Percentiles rank a stretch among this genome's conserved stretches.
These are phyloP conservation scores for Camillea tinctor DNA, from an alignment of 2,329 filamentous ascomycete species.

Conservation along the genomic window DNA sequence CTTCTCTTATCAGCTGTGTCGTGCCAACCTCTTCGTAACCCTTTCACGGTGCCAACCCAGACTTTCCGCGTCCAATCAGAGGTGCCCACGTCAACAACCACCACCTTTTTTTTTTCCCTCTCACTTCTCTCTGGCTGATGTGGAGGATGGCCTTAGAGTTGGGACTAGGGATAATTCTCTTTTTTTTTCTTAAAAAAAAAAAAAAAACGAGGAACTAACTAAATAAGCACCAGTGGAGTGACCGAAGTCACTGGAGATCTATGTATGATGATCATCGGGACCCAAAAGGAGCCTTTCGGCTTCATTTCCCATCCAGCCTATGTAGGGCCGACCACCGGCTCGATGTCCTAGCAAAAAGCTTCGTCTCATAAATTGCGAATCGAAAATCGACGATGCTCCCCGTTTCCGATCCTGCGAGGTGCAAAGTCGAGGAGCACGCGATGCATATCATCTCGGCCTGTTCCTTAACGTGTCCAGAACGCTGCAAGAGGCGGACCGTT, in stretches of 20 bases:
- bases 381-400: neutral
- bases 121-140: slow-evolving; percentile 20
- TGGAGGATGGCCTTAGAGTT: slow-evolving; percentile 21
- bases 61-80: slow-evolving; percentile 31
- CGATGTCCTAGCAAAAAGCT: neutral
- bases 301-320: slow-evolving; percentile 6
- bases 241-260: slow-evolving; percentile 16
- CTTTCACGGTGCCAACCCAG: slow-evolving; percentile 24
- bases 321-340: neutral
- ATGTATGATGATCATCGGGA: slow-evolving; percentile 15
- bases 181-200: too few species aligned
- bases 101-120: slow-evolving; percentile 14
- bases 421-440: slow-evolving; percentile 5
- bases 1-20: slow-evolving; percentile 24
- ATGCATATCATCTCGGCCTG: slow-evolving; percentile 17
- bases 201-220: slow-evolving; percentile 22
- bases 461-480: slow-evolving; percentile 1
- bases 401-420: slow-evolving; percentile 12
- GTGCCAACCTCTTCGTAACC: slow-evolving; percentile 31
- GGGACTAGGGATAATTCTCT: slow-evolving; percentile 25
- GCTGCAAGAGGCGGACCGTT: slow-evolving; percentile 26
- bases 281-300: slow-evolving; percentile 9
- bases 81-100: slow-evolving; percentile 33
- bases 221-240: slow-evolving; percentile 26
- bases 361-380: neutral